These are phyloP conservation scores for Cochlearia excelsa DNA, from an alignment of 345 rosid genomes.

Conservation along the genomic window DNA sequence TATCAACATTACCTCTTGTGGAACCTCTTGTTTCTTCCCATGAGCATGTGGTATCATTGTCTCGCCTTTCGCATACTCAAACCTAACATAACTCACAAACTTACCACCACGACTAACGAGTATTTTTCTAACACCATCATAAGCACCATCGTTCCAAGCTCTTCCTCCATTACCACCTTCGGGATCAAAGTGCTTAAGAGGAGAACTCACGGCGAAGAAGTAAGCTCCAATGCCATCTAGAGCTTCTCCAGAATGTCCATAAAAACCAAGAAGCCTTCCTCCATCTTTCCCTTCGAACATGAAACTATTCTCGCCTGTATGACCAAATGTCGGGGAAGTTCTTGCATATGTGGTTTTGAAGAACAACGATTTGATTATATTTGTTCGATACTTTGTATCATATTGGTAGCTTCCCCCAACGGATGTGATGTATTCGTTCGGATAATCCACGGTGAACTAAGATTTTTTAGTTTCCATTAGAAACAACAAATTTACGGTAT, in stretches of 20 bases:
- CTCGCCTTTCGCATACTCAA: too few species aligned
- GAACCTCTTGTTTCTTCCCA: slow-evolving; percentile 21
- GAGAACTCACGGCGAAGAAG: slow-evolving; percentile 16
- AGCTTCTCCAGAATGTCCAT: slow-evolving; percentile 30
- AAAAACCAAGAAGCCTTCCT: slow-evolving; percentile 32
- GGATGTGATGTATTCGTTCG: slow-evolving; percentile 29
- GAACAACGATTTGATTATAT: slow-evolving; percentile 4
- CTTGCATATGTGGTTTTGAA: slow-evolving; percentile 23
- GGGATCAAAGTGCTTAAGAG: slow-evolving; percentile 24
- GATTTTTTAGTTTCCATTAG: slow-evolving; percentile 7
- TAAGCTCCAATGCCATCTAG: slow-evolving; percentile 31
- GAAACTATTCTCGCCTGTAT: slow-evolving; percentile 6
- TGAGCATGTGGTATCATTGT: slow-evolving; percentile 25
- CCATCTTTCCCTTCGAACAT: slow-evolving; percentile 22
- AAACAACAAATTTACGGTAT: neutral
- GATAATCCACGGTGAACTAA: slow-evolving; percentile 33
- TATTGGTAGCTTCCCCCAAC: slow-evolving; percentile 28
- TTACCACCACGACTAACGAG: neutral
- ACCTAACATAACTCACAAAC: too few species aligned
- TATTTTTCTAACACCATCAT: too few species aligned
- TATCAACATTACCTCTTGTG: slow-evolving; percentile 18
- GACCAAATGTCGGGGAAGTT: slow-evolving; percentile 7
- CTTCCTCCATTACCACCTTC: too few species aligned
- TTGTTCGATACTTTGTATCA: neutral
- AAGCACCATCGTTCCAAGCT: too few species aligned